These are phyloP conservation scores for Pestalotiopsis sp. DNA, from an alignment of 2,329 filamentous ascomycete genomes.

Conservation along the genomic window DNA sequence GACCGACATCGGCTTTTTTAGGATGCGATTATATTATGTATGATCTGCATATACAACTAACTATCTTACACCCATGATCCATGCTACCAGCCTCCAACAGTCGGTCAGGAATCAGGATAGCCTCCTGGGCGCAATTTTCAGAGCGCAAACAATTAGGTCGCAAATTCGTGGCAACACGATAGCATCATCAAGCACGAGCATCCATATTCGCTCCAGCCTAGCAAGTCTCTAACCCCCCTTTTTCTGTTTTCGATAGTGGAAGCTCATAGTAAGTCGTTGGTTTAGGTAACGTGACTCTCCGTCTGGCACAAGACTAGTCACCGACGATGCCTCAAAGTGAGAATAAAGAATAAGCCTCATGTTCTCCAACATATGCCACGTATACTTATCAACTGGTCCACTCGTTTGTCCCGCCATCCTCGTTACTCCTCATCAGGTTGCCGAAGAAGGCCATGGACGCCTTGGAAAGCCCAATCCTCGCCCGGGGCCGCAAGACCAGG, in stretches of 20 bases:
- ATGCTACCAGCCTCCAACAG: not conserved
- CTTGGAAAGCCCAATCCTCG: conserved; percentile 29
- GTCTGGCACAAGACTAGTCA: not conserved
- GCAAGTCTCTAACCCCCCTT: too few species aligned
- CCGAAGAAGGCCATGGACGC: conserved; percentile 32
- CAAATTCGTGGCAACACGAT: not conserved
- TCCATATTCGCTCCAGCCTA: too few species aligned
- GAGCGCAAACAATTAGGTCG: not conserved
- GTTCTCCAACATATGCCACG: not conserved
- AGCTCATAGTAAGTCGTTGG: too few species aligned
- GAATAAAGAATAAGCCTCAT: not conserved
- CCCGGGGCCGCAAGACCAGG: conserved; percentile 16
- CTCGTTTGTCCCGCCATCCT: conserved; percentile 4
- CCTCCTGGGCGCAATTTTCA: not conserved
- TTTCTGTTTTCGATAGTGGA: too few species aligned
- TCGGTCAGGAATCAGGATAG: not conserved
- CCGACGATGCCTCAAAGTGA: not conserved
- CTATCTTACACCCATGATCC: not conserved
- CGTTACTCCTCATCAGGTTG: conserved; percentile 17
- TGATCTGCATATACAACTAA: not conserved
- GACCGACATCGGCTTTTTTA: not conserved
- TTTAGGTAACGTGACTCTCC: too few species aligned
- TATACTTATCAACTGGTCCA: not conserved
- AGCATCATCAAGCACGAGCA: too few species aligned
- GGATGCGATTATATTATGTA: not conserved